Conservation (phyloP, 768 basidiomycete species). For the Gyrodon lividus region DNA sequence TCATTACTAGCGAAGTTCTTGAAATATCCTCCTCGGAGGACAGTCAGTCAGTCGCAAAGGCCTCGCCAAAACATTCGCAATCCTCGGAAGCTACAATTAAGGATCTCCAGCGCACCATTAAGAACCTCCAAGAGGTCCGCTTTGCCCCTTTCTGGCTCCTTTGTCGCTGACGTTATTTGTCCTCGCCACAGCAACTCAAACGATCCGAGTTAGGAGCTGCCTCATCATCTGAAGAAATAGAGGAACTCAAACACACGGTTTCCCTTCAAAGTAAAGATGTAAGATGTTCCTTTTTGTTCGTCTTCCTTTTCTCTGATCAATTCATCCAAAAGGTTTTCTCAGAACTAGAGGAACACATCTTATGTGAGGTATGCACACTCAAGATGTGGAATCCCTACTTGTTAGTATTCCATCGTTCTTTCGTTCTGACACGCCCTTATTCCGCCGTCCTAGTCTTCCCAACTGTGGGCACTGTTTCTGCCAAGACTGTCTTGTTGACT, state of each 20-base stretch:
- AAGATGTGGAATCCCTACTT: conserved; percentile 67
- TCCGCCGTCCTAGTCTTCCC: conserved; percentile 42
- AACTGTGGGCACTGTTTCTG: conserved; percentile 75
- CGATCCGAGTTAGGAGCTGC: conserved; percentile 6
- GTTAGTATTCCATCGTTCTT: conserved; percentile 39
- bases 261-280: conserved; percentile 6
- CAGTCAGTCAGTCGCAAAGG: conserved; percentile 1
- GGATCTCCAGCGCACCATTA: conserved; percentile 40
- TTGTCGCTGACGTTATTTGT: background rate
- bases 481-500: conserved; percentile 55
- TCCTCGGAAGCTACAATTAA: conserved; percentile 12
- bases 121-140: conserved; percentile 44
- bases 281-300: background rate
- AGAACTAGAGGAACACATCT: conserved; percentile 51
- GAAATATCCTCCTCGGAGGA: conserved; percentile 64
- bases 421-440: conserved; percentile 2
- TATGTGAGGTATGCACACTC: conserved; percentile 63
- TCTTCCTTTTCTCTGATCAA: background rate
- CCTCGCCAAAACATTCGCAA: conserved; percentile 13
- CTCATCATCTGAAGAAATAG: conserved; percentile 14
- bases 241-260: conserved; percentile 20
- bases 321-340: conserved; percentile 35
- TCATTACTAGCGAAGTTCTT: conserved; percentile 40
- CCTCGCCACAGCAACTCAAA: conserved; percentile 19
- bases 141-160: background rate